Evolutionary conservation across 768 basidiomycete species (phyloP).

Genomic region (Pholiota molesta): DNA sequence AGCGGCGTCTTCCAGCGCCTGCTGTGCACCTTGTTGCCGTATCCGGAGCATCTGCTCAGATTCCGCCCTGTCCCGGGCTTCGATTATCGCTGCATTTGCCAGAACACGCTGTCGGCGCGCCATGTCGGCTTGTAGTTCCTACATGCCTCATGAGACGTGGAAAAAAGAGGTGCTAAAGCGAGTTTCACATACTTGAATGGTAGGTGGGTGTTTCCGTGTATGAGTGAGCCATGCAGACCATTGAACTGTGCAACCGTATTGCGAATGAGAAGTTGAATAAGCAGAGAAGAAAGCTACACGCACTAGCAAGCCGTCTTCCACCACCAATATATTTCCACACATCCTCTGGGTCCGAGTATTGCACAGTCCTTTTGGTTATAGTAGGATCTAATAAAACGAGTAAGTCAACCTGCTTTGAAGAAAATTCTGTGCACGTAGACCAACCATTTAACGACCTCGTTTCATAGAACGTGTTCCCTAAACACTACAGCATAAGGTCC

Average conservation of each 20-base stretch:
- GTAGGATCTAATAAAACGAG: slow-evolving; percentile 33
- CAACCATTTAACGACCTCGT: slow-evolving; percentile 43
- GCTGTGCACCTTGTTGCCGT: slow-evolving; percentile 18
- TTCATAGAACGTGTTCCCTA: slow-evolving; percentile 68
- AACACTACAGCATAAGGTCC: not conserved
- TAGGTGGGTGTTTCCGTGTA: slow-evolving; percentile 62
- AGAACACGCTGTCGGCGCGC: slow-evolving; percentile 54
- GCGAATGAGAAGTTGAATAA: not conserved
- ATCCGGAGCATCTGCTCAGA: slow-evolving; percentile 33
- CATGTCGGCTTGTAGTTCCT: slow-evolving; percentile 67
- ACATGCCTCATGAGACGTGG: slow-evolving; percentile 14
- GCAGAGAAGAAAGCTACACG: slow-evolving; percentile 6
- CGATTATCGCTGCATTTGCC: slow-evolving; percentile 55
- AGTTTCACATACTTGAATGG: slow-evolving; percentile 49
- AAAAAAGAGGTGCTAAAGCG: not conserved
- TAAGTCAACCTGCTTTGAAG: not conserved
- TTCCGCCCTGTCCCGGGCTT: slow-evolving; percentile 58
- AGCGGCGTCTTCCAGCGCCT: slow-evolving; percentile 21
- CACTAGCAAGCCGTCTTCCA: slow-evolving; percentile 60
- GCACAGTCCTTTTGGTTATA: slow-evolving; percentile 62
- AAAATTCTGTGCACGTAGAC: not conserved
- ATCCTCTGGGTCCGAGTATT: slow-evolving; percentile 55
- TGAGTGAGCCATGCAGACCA: slow-evolving; percentile 79
- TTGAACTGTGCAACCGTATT: slow-evolving; percentile 54
- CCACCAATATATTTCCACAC: slow-evolving; percentile 69